A percentile compares a stretch with the other conserved stretches of the same genome.
phyloP scores from a whole-genome alignment of 2,329 filamentous ascomycete genomes.

The Phialophora tarda region DNA sequence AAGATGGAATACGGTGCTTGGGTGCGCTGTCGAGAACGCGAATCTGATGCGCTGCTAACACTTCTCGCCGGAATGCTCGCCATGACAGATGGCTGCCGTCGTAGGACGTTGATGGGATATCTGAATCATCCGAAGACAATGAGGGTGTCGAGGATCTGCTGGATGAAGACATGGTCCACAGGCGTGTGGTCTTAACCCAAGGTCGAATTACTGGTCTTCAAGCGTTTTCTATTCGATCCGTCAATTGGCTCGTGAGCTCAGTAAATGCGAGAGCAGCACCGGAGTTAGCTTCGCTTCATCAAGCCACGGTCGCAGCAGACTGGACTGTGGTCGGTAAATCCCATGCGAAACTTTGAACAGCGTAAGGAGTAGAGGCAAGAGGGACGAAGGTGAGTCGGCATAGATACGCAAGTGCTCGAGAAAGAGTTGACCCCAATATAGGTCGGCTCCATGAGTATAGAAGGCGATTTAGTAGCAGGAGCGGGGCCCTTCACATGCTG shows the following conservation, averaged over 20 bases:
- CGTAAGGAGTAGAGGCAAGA: background rate
- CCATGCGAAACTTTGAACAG: background rate
- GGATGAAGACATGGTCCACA: conserved; percentile 14
- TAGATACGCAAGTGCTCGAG: background rate
- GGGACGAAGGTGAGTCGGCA: background rate
- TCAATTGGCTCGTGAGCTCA: background rate
- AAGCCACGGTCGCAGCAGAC: background rate
- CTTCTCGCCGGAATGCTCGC: conserved; percentile 30
- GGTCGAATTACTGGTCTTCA: background rate
- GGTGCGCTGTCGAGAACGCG: conserved; percentile 25
- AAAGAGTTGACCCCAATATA: background rate
- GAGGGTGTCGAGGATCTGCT: conserved; percentile 19
- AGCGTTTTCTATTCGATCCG: background rate
- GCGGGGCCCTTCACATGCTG: background rate
- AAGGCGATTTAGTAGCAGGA: background rate
- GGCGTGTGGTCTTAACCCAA: background rate
- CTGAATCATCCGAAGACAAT: conserved; percentile 12
- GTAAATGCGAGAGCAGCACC: background rate
- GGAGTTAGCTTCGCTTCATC: background rate
- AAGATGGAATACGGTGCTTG: conserved; percentile 28
- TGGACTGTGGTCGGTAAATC: background rate
- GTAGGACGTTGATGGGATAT: conserved; percentile 25
- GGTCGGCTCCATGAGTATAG: background rate
- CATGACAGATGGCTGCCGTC: conserved; percentile 33
- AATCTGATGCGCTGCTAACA: conserved; percentile 31